phyloP scores from a whole-genome alignment of 768 basidiomycete genomes.

The Boletus sensibilis region DNA sequence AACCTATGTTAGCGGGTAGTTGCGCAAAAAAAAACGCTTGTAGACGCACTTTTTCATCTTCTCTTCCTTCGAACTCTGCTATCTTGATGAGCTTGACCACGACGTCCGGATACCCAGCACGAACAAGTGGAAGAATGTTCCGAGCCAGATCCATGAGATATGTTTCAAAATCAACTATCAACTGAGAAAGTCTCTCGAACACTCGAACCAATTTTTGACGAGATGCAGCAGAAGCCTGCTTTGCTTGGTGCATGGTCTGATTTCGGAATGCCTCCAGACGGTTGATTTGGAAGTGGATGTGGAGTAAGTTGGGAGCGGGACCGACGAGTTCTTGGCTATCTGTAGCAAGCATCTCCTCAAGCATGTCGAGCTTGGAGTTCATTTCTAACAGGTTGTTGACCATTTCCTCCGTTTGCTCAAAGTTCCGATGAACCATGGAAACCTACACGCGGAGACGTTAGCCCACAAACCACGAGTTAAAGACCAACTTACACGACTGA shows the following conservation, averaged over 20 bases:
- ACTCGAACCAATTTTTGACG: constrained; percentile 68
- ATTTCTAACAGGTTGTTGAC: constrained; percentile 92
- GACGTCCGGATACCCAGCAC: constrained; percentile 78
- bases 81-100: constrained; percentile 92
- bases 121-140: constrained; percentile 75
- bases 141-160: constrained; percentile 77
- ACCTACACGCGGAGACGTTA: constrained; percentile 56
- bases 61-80: constrained; percentile 86
- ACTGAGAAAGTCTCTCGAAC: constrained; percentile 82
- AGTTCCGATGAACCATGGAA: constrained; percentile 92
- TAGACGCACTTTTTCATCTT: constrained; percentile 85
- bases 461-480: not conserved
- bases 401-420: constrained; percentile 94
- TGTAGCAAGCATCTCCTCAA: constrained; percentile 73
- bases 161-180: constrained; percentile 81
- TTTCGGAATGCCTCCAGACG: constrained; percentile 93
- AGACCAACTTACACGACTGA: constrained; percentile 70
- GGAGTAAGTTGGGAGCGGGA: constrained; percentile 83
- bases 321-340: constrained; percentile 81
- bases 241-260: constrained; percentile 92
- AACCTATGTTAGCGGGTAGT: not conserved
- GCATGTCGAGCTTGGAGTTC: constrained; percentile 75
- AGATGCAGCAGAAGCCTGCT: constrained; percentile 67
- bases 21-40: not conserved
- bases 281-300: constrained; percentile 88